A percentile compares a stretch with the other conserved stretches of the same genome.
These are phyloP conservation scores for Leccinum variicolor DNA, from an alignment of 768 basidiomycete species.

Conservation along the genomic window DNA sequence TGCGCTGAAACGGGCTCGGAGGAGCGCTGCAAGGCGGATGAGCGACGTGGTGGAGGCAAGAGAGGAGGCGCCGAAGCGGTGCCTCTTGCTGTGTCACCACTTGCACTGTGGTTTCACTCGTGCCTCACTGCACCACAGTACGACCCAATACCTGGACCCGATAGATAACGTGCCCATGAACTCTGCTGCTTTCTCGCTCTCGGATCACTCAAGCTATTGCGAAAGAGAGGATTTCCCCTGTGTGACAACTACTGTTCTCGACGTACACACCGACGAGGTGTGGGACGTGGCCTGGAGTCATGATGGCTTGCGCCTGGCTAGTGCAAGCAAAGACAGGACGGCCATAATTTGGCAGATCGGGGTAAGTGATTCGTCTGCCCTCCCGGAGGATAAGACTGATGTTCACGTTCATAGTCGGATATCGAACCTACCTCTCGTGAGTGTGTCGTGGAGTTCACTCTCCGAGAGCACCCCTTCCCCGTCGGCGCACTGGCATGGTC, in stretches of 20 bases:
- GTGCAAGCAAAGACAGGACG: constrained; percentile 80
- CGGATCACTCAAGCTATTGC: constrained; percentile 86
- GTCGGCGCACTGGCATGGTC: constrained; percentile 93
- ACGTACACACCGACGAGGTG: constrained; percentile 89
- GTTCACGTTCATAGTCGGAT: constrained; percentile 36
- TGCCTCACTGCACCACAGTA: too few species aligned
- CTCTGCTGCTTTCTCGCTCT: constrained; percentile 64
- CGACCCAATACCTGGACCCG: too few species aligned
- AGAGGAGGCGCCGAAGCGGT: too few species aligned
- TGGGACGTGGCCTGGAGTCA: constrained; percentile 97
- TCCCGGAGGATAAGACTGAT: constrained; percentile 4
- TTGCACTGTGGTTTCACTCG: too few species aligned
- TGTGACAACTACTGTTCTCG: constrained; percentile 78
- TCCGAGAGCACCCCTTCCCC: constrained; percentile 75
- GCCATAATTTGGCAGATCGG: constrained; percentile 88
- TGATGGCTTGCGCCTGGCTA: constrained; percentile 80
- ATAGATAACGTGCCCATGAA: constrained; percentile 68
- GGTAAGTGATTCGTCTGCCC: constrained; percentile 46
- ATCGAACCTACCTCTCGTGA: constrained; percentile 50
- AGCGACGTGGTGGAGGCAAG: too few species aligned
- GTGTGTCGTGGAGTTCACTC: constrained; percentile 53
- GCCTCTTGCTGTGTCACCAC: too few species aligned
- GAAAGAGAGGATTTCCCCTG: constrained; percentile 79
- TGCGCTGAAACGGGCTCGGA: too few species aligned
- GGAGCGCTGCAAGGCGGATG: too few species aligned